Evolutionary conservation across 305 asterid genomes (phyloP).

Genomic region (Petunia hybrid): DNA sequence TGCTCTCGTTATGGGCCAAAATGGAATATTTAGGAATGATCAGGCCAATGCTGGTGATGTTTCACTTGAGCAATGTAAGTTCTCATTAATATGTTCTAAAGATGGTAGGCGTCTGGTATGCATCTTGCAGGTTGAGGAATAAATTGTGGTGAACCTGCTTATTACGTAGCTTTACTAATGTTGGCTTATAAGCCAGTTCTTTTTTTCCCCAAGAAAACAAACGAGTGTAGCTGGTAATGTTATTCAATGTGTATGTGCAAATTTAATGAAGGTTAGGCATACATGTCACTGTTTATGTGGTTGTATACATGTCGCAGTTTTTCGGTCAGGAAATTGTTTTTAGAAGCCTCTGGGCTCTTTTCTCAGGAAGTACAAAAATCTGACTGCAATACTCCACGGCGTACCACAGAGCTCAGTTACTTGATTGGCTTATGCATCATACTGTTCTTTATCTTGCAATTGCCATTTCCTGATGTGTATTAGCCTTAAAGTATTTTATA

Average conservation of each 20-base stretch:
- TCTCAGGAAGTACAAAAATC: conserved; percentile 13
- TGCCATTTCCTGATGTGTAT: conserved; percentile 10
- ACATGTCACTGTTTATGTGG: neutral
- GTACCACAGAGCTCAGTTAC: conserved; percentile 19
- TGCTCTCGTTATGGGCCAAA: conserved; percentile 76
- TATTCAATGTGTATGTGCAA: neutral
- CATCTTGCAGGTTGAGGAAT: conserved; percentile 10
- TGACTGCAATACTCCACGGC: neutral
- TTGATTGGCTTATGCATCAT: conserved; percentile 8
- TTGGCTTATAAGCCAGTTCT: neutral
- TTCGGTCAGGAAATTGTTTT: conserved; percentile 3
- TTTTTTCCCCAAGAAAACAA: neutral
- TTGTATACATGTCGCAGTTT: neutral
- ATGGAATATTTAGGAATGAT: conserved; percentile 77
- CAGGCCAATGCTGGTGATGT: conserved; percentile 66
- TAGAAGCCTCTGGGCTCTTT: conserved; percentile 9
- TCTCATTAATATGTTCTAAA: conserved; percentile 17
- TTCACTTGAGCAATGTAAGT: conserved; percentile 76
- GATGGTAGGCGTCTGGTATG: conserved; percentile 26
- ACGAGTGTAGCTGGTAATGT: conserved; percentile 15
- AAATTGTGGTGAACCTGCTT: conserved; percentile 17
- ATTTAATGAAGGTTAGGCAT: conserved; percentile 12
- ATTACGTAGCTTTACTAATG: conserved; percentile 26
- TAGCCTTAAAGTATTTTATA: conserved; percentile 30
- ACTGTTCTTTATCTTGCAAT: conserved; percentile 7